Percentiles rank a stretch among this genome's conserved stretches.
Evolutionary conservation across 2,329 filamentous ascomycete genomes (phyloP).

Genomic region (Ophiostoma populinum): DNA sequence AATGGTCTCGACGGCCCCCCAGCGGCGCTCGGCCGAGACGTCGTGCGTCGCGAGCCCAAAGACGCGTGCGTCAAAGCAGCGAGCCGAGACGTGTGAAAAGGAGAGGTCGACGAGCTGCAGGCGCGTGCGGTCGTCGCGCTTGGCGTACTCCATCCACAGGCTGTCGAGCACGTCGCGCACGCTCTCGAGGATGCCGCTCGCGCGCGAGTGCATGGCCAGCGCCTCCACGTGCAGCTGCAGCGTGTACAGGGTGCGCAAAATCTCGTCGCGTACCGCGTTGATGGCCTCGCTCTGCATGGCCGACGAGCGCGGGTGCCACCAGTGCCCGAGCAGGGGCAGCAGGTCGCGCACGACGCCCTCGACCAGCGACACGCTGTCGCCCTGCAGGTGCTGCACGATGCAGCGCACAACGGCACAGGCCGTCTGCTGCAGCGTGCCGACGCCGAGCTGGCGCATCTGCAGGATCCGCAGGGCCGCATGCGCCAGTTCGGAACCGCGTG

Average conservation of each 20-base stretch:
- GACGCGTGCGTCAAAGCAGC: slow-evolving; percentile 28
- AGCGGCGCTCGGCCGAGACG: slow-evolving; percentile 37
- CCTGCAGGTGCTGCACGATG: slow-evolving; percentile 45
- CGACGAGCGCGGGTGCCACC: slow-evolving; percentile 57
- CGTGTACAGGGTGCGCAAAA: slow-evolving; percentile 55
- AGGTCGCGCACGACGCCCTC: slow-evolving; percentile 41
- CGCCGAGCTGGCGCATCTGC: slow-evolving; percentile 35
- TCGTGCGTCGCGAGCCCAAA: slow-evolving; percentile 39
- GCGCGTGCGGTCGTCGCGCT: slow-evolving; percentile 49
- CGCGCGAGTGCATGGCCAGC: slow-evolving; percentile 27
- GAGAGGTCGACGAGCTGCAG: slow-evolving; percentile 64
- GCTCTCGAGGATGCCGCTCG: slow-evolving; percentile 23
- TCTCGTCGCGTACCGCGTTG: slow-evolving; percentile 54
- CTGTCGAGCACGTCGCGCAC: slow-evolving; percentile 51
- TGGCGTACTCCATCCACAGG: slow-evolving; percentile 64
- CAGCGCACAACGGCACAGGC: slow-evolving; percentile 63
- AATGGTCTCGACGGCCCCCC: slow-evolving; percentile 41
- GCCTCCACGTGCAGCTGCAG: slow-evolving; percentile 45
- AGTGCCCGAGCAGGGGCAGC: slow-evolving; percentile 52
- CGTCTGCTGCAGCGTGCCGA: slow-evolving; percentile 48
- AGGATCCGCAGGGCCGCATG: slow-evolving; percentile 42
- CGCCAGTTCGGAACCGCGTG: slow-evolving; percentile 38
- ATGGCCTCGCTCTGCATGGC: slow-evolving; percentile 35
- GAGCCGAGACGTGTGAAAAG: slow-evolving; percentile 30
- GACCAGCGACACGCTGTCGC: slow-evolving; percentile 50